Evolutionary conservation across 2,329 filamentous ascomycete genomes (phyloP).

Genomic region (Plenodomus biglobosus): DNA sequence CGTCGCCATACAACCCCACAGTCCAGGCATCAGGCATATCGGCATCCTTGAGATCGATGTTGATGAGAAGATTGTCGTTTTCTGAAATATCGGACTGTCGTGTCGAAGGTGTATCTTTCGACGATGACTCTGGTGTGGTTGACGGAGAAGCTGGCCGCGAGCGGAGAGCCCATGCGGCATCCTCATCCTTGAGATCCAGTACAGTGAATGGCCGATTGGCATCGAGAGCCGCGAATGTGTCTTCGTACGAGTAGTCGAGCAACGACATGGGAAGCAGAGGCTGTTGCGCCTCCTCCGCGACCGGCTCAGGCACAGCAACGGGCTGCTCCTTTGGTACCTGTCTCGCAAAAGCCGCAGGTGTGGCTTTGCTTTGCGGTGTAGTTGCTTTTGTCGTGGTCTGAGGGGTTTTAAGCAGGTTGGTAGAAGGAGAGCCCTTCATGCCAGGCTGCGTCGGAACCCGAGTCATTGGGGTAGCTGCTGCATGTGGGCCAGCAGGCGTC

Average conservation of each 20-base stretch:
- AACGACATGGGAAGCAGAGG: slow-evolving; percentile 31
- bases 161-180: slow-evolving; percentile 38
- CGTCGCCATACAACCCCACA: slow-evolving; percentile 27
- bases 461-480: slow-evolving; percentile 42
- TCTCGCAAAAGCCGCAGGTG: slow-evolving; percentile 32
- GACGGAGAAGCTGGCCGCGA: slow-evolving; percentile 37
- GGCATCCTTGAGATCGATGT: slow-evolving; percentile 40
- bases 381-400: slow-evolving; percentile 38
- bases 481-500: slow-evolving; percentile 38
- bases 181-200: slow-evolving; percentile 40
- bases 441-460: slow-evolving; percentile 42
- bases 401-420: slow-evolving; percentile 44
- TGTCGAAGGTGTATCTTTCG: slow-evolving; percentile 43
- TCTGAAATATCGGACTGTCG: slow-evolving; percentile 48
- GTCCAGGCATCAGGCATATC: slow-evolving; percentile 40
- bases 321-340: slow-evolving; percentile 29
- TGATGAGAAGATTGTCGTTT: slow-evolving; percentile 46
- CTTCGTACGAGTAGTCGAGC: slow-evolving; percentile 39
- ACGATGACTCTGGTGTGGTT: slow-evolving; percentile 39
- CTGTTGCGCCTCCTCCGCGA: slow-evolving; percentile 27
- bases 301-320: slow-evolving; percentile 16
- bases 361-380: slow-evolving; percentile 41
- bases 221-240: slow-evolving; percentile 38
- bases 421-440: slow-evolving; percentile 42
- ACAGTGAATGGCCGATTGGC: slow-evolving; percentile 35